These are phyloP conservation scores for Ophiocordyceps australis DNA, from an alignment of 2,329 filamentous ascomycete species.

Conservation along the genomic window DNA sequence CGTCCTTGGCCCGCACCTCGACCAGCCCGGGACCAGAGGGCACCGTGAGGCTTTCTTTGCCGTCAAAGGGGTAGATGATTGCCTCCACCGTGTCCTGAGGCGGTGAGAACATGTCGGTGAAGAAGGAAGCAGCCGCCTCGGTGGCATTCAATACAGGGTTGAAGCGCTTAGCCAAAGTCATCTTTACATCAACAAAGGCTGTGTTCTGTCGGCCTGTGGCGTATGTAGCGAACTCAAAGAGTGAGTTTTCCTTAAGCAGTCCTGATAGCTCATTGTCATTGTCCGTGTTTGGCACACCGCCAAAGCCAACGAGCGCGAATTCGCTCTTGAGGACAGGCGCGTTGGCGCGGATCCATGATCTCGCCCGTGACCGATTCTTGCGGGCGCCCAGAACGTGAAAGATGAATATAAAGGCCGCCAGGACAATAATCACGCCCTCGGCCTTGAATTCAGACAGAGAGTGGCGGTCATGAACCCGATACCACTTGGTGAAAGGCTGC, in stretches of 20 bases:
- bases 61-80: conserved; percentile 76
- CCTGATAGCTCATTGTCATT: conserved; percentile 17
- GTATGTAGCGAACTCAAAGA: conserved; percentile 75
- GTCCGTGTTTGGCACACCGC: conserved; percentile 31
- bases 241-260: conserved; percentile 68
- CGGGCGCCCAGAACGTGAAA: conserved; percentile 69
- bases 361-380: conserved; percentile 64
- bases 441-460: conserved; percentile 68
- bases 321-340: conserved; percentile 55
- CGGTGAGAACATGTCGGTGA: conserved; percentile 57
- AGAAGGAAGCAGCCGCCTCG: conserved; percentile 54
- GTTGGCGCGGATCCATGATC: conserved; percentile 63
- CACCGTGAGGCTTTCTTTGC: conserved; percentile 66
- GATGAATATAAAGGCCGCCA: conserved; percentile 56
- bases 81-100: conserved; percentile 62
- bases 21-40: conserved; percentile 42
- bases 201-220: conserved; percentile 84
- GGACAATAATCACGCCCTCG: conserved; percentile 64
- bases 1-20: conserved; percentile 32
- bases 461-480: conserved; percentile 86
- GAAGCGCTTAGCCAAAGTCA: conserved; percentile 70
- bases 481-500: conserved; percentile 95
- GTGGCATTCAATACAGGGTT: conserved; percentile 49
- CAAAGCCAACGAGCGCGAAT: conserved; percentile 76
- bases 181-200: conserved; percentile 73